phyloP scores from a whole-genome alignment of 805 yeast genomes.

The Saturnispora mendoncae region DNA sequence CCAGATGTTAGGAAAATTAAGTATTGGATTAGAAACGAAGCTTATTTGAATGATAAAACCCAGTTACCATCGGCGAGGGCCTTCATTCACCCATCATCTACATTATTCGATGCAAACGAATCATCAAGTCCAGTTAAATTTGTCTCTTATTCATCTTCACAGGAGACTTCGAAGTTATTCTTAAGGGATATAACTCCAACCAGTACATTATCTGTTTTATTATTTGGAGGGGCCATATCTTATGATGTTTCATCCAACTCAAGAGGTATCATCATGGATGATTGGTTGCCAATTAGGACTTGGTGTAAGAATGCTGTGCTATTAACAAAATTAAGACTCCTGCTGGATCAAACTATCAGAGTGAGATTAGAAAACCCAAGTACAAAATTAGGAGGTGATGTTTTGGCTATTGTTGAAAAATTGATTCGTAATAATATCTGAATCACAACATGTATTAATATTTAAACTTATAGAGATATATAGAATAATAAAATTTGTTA shows the following conservation, averaged over 20 bases:
- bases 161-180: conserved; percentile 55
- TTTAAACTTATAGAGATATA: conserved; percentile 1
- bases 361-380: conserved; percentile 36
- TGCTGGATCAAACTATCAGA: conserved; percentile 62
- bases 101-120: conserved; percentile 41
- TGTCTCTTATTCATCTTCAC: conserved; percentile 51
- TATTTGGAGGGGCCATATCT: conserved; percentile 69
- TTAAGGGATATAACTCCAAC: conserved; percentile 76
- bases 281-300: conserved; percentile 84
- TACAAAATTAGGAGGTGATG: conserved; percentile 26
- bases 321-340: conserved; percentile 54
- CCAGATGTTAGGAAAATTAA: conserved; percentile 69
- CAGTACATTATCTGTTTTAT: conserved; percentile 56
- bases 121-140: conserved; percentile 31
- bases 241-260: conserved; percentile 51
- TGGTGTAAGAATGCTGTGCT: conserved; percentile 94
- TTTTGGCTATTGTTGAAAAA: conserved; percentile 34
- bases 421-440: conserved; percentile 21
- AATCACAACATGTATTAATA: not conserved
- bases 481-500: too few relatives aligned
- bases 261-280: conserved; percentile 78
- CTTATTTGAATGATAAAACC: conserved; percentile 29
- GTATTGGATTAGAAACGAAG: conserved; percentile 64
- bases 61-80: conserved; percentile 57
- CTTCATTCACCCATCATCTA: conserved; percentile 81